Evolutionary conservation across 2,329 filamentous ascomycete genomes (phyloP).

Genomic region (Elsinoe necatrix): DNA sequence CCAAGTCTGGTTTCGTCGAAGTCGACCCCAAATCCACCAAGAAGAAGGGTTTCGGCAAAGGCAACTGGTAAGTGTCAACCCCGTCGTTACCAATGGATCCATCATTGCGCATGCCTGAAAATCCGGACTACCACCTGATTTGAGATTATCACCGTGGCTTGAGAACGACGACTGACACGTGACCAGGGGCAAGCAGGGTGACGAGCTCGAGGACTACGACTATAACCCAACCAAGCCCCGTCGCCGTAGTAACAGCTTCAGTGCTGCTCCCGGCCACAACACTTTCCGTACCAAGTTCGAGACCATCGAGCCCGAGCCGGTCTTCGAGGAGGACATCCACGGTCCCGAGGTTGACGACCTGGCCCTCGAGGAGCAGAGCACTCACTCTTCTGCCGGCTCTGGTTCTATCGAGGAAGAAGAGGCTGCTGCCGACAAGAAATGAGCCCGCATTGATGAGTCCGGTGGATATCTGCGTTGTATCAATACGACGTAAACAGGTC

Average conservation of each 20-base stretch:
- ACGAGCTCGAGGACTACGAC: conserved; percentile 73
- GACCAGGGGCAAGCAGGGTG: conserved; percentile 69
- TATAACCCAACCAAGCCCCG: conserved; percentile 80
- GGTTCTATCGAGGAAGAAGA: conserved; percentile 53
- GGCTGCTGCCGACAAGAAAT: conserved; percentile 34
- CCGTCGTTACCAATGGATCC: not conserved
- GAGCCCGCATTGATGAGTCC: conserved; percentile 3
- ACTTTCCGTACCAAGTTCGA: conserved; percentile 98
- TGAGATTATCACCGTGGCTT: too few species aligned
- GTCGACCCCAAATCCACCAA: conserved; percentile 87
- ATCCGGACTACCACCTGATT: too few species aligned
- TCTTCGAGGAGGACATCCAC: conserved; percentile 81
- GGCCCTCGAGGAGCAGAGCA: conserved; percentile 42
- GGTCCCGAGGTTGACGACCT: conserved; percentile 53
- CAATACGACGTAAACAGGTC: not conserved
- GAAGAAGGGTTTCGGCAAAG: conserved; percentile 88
- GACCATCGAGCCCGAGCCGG: conserved; percentile 75
- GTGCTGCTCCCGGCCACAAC: conserved; percentile 57
- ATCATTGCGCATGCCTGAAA: too few species aligned
- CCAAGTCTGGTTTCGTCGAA: conserved; percentile 73
- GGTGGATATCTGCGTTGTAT: not conserved
- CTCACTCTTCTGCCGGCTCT: conserved; percentile 39
- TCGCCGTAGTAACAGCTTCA: conserved; percentile 86
- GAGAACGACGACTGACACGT: conserved; percentile 14
- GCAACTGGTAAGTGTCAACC: conserved; percentile 68